phyloP scores from a whole-genome alignment of 768 basidiomycete genomes.

The Phanerochaete sordida region DNA sequence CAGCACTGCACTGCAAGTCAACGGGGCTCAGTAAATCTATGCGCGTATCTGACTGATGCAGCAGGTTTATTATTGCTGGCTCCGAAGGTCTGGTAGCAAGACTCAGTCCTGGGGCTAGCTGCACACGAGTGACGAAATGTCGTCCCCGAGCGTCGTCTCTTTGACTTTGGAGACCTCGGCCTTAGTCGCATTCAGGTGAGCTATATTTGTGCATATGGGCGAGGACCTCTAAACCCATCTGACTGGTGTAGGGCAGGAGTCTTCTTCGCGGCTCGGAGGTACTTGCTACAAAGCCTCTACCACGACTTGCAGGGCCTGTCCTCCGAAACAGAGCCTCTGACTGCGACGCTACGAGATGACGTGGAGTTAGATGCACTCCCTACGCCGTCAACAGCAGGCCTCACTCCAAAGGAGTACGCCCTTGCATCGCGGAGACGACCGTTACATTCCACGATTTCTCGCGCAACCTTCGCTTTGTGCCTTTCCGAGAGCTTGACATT shows the following conservation, averaged over 20 bases:
- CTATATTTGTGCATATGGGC: too few relatives aligned
- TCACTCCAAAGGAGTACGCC: not conserved
- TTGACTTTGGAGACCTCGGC: not conserved
- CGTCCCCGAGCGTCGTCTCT: not conserved
- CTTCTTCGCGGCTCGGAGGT: conserved; percentile 57
- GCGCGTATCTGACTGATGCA: too few relatives aligned
- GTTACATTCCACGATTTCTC: conserved; percentile 54
- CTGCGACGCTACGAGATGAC: conserved; percentile 13
- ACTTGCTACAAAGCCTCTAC: conserved; percentile 55
- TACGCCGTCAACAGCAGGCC: conserved; percentile 24
- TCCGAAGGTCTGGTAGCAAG: too few relatives aligned
- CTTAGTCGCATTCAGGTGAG: not conserved
- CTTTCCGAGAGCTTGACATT: conserved; percentile 75
- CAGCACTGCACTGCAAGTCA: too few relatives aligned
- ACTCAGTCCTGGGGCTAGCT: not conserved
- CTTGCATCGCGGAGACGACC: conserved; percentile 16
- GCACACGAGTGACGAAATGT: not conserved
- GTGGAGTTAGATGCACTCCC: conserved; percentile 41
- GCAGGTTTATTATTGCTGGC: too few relatives aligned
- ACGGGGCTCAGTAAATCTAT: too few relatives aligned
- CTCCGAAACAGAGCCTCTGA: conserved; percentile 18
- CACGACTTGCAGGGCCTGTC: conserved; percentile 52
- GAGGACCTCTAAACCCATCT: too few relatives aligned
- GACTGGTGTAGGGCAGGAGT: conserved; percentile 18
- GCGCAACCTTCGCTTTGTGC: conserved; percentile 61